phyloP scores from a whole-genome alignment of 306 rosid genomes.

The Sesbania bispinosa region DNA sequence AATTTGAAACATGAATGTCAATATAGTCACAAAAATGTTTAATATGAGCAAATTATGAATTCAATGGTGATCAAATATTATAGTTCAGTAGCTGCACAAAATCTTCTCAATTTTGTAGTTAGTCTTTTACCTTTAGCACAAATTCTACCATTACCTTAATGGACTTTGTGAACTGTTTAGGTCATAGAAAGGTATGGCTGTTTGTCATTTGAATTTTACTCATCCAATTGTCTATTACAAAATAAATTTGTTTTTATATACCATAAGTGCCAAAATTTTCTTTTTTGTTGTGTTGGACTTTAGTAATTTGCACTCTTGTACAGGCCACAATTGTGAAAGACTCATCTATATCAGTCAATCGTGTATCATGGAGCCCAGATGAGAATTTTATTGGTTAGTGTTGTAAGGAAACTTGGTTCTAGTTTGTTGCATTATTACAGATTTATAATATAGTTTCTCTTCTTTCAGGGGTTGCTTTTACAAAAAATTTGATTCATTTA shows the following conservation, averaged over 20 bases:
- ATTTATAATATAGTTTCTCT: constrained; percentile 5
- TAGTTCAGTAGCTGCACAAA: background rate
- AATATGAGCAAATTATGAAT: background rate
- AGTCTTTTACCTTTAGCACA: background rate
- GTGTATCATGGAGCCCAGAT: constrained; percentile 75
- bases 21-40: background rate
- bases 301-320: constrained; percentile 11
- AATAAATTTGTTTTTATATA: constrained; percentile 4
- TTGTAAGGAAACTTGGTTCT: background rate
- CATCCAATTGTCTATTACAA: background rate
- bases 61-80: background rate
- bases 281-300: background rate
- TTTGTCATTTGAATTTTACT: background rate
- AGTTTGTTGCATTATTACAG: background rate
- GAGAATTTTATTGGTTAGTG: constrained; percentile 64
- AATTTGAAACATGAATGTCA: background rate
- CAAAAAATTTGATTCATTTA: constrained; percentile 69
- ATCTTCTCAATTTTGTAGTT: background rate
- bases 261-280: background rate
- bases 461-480: constrained; percentile 68
- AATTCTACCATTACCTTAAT: background rate
- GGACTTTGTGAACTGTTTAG: constrained; percentile 4
- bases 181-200: background rate
- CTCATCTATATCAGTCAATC: constrained; percentile 45
- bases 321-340: constrained; percentile 53